Percentiles rank a stretch among this genome's conserved stretches.
phyloP scores from a whole-genome alignment of 139 green algal species.

The Chlorella sp. region DNA sequence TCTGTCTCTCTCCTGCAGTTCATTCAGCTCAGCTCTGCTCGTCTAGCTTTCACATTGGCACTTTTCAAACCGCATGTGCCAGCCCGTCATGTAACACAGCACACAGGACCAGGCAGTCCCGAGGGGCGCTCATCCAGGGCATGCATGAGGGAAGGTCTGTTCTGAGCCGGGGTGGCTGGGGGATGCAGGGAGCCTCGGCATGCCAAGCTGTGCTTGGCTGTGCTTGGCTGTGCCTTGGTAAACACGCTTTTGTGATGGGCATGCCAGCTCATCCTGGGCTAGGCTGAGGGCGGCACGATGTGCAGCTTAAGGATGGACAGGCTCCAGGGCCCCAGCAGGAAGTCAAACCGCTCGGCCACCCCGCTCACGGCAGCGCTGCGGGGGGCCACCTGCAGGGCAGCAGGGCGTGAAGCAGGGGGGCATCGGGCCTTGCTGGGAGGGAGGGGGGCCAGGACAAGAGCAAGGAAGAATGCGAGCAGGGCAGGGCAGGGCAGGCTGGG shows the following conservation, averaged over 20 bases:
- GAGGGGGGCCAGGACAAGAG: background rate
- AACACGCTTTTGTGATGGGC: too few relatives aligned
- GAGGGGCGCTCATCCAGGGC: too few relatives aligned
- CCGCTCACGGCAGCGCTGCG: background rate
- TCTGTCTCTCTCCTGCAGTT: background rate
- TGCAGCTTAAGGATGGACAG: constrained; percentile 21
- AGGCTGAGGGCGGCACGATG: background rate
- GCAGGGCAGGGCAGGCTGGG: background rate
- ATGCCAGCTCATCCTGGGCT: too few relatives aligned
- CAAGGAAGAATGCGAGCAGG: background rate
- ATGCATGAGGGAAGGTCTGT: too few relatives aligned
- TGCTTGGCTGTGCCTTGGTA: too few relatives aligned
- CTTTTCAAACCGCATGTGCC: too few relatives aligned
- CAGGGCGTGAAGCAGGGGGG: background rate
- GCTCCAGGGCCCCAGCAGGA: constrained; percentile 20
- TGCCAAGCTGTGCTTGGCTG: too few relatives aligned
- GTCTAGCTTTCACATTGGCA: background rate
- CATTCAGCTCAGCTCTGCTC: background rate
- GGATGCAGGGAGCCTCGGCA: too few relatives aligned
- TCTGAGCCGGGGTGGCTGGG: too few relatives aligned
- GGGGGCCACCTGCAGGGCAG: constrained; percentile 17
- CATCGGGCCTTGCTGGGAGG: too few relatives aligned
- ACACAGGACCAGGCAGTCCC: too few relatives aligned
- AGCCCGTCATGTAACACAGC: too few relatives aligned
- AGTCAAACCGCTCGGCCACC: background rate